Conservation (phyloP, 2,329 filamentous ascomycete species). For the Eurotiales sp. region DNA sequence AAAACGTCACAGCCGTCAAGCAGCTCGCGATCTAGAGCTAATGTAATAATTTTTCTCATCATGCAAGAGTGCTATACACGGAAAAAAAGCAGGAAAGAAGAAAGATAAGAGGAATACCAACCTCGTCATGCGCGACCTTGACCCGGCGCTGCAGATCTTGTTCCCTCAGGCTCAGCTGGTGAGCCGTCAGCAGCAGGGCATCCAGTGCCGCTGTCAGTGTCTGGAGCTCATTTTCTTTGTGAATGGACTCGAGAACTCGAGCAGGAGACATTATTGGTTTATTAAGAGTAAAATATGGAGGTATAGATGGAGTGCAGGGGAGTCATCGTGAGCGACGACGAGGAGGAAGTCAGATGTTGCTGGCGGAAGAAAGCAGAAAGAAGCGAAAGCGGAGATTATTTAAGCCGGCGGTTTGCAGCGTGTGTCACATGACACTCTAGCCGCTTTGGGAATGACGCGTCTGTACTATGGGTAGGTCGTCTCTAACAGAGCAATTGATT, state of each 20-base stretch:
- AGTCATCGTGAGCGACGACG: background rate
- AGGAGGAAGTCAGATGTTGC: too few species aligned
- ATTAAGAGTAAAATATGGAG: background rate
- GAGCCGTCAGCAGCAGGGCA: slow-evolving; percentile 39
- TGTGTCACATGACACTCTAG: too few species aligned
- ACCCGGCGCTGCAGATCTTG: slow-evolving; percentile 35
- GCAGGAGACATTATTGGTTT: slow-evolving; percentile 31
- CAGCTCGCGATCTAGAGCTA: slow-evolving; percentile 85
- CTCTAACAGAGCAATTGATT: background rate
- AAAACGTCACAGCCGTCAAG: slow-evolving; percentile 61
- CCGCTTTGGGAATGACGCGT: too few species aligned
- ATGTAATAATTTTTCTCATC: slow-evolving; percentile 49
- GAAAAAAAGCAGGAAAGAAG: slow-evolving; percentile 10
- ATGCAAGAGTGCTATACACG: slow-evolving; percentile 34
- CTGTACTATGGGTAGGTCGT: too few species aligned
- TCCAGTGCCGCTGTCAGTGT: slow-evolving; percentile 38
- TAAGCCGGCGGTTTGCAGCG: too few species aligned
- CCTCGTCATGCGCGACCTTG: slow-evolving; percentile 39
- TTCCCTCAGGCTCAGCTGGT: slow-evolving; percentile 37
- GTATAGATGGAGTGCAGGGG: background rate
- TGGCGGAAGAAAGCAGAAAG: too few species aligned
- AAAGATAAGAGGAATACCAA: slow-evolving; percentile 21
- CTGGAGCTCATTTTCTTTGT: slow-evolving; percentile 34
- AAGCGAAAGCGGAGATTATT: too few species aligned
- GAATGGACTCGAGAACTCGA: slow-evolving; percentile 25